Evolutionary conservation across 495 filamentous ascomycete genomes (phyloP).

Genomic region (Aspergillus affinis): DNA sequence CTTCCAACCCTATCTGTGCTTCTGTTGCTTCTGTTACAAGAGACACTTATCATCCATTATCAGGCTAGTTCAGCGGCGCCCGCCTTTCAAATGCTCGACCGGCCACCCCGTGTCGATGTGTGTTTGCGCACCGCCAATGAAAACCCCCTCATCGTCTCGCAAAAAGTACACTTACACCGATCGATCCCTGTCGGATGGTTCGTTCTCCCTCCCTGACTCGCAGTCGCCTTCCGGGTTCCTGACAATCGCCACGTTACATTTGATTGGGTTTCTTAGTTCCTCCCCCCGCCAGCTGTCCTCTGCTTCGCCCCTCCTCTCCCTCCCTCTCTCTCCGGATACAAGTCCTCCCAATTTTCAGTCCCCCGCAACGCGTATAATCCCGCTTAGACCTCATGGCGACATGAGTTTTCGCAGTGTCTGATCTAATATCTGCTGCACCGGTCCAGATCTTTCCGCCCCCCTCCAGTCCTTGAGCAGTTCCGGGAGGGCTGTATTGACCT

Average conservation of each 20-base stretch:
- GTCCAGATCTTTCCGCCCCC: slow-evolving; percentile 35
- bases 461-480: slow-evolving; percentile 31
- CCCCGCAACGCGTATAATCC: slow-evolving; percentile 15
- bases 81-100: background rate
- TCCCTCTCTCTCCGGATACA: background rate
- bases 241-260: no score
- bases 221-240: no score
- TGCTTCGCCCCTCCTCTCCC: background rate
- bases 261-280: no score
- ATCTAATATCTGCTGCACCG: slow-evolving; percentile 40
- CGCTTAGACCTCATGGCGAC: slow-evolving; percentile 4
- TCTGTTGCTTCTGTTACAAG: no score
- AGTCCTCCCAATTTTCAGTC: background rate
- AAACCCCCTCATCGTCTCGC: no score
- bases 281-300: background rate
- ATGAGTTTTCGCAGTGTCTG: slow-evolving; percentile 30
- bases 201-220: background rate
- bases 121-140: background rate
- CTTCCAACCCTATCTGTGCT: slow-evolving; percentile 1
- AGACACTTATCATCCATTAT: no score
- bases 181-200: no score
- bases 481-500: slow-evolving; percentile 24
- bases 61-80: no score
- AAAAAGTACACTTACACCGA: no score
- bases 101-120: background rate